These are phyloP conservation scores for Hypoxylon rubiginosum DNA, from an alignment of 2,329 filamentous ascomycete genomes.

Conservation along the genomic window DNA sequence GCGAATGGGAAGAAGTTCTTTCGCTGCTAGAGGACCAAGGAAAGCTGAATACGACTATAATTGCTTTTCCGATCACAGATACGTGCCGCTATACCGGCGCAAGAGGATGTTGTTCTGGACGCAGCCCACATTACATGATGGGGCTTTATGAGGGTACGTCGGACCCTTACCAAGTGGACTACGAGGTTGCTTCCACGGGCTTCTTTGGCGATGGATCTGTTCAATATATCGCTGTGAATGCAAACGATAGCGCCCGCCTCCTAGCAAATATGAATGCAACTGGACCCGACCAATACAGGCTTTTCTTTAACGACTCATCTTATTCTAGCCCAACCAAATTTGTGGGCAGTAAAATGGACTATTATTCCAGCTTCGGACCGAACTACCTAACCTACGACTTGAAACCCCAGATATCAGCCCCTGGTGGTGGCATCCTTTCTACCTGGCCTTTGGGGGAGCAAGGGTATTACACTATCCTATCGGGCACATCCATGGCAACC, in stretches of 20 bases:
- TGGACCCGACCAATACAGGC: constrained; percentile 29
- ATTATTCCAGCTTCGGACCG: constrained; percentile 44
- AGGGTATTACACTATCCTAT: constrained; percentile 53
- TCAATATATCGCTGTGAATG: constrained; percentile 29
- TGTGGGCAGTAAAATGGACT: constrained; percentile 41
- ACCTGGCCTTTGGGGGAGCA: constrained; percentile 51
- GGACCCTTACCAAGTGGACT: constrained; percentile 35
- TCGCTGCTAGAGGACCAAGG: constrained; percentile 24
- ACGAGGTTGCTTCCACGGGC: constrained; percentile 38
- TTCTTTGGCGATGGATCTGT: constrained; percentile 33
- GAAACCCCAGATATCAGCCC: constrained; percentile 52
- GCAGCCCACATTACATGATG: constrained; percentile 32
- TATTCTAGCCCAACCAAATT: constrained; percentile 35
- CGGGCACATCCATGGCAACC: constrained; percentile 56
- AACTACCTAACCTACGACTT: constrained; percentile 43
- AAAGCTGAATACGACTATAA: constrained; percentile 38
- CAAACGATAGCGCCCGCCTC: constrained; percentile 26
- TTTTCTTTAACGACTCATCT: constrained; percentile 39
- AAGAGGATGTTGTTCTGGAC: constrained; percentile 21
- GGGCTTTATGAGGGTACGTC: constrained; percentile 29
- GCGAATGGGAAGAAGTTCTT: constrained; percentile 32
- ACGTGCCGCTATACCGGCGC: constrained; percentile 33
- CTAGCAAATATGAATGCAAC: constrained; percentile 28
- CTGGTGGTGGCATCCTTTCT: constrained; percentile 54
- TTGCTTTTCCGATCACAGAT: constrained; percentile 37